Percentiles rank a stretch among this genome's conserved stretches.
These are phyloP conservation scores for Hymenoscyphus scutula DNA, from an alignment of 2,329 filamentous ascomycete genomes.

Conservation along the genomic window DNA sequence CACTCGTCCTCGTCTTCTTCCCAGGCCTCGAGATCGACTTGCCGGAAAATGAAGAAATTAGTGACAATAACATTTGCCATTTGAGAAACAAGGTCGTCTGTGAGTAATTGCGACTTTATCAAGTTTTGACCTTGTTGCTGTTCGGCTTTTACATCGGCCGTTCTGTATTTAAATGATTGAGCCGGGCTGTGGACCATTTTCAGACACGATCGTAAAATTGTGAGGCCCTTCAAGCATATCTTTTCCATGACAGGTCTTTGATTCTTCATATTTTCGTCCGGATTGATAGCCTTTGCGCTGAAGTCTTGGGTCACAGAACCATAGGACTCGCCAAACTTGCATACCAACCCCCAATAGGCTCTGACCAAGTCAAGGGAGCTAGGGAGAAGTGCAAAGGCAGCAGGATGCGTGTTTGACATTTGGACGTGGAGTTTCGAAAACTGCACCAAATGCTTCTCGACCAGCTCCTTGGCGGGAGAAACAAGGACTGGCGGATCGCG, in stretches of 20 bases:
- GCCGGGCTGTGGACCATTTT: constrained; percentile 80
- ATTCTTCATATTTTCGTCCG: constrained; percentile 46
- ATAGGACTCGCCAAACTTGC: constrained; percentile 73
- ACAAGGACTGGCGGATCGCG: constrained; percentile 53
- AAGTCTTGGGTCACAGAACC: constrained; percentile 44
- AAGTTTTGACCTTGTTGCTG: constrained; percentile 65
- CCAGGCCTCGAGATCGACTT: constrained; percentile 85
- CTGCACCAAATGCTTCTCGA: constrained; percentile 87
- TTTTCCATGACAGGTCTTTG: constrained; percentile 70
- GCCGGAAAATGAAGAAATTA: constrained; percentile 82
- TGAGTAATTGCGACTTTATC: constrained; percentile 73
- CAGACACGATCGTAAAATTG: constrained; percentile 78
- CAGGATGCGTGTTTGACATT: constrained; percentile 76
- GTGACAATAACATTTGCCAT: constrained; percentile 84
- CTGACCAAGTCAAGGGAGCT: constrained; percentile 73
- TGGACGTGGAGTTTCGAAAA: constrained; percentile 88
- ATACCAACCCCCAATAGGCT: constrained; percentile 82
- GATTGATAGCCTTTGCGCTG: constrained; percentile 44
- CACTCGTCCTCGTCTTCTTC: constrained; percentile 93
- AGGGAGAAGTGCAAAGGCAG: constrained; percentile 79
- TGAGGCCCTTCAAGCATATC: constrained; percentile 76
- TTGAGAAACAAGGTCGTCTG: constrained; percentile 71
- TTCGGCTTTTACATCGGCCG: constrained; percentile 71
- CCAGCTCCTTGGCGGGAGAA: constrained; percentile 52
- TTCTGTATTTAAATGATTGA: constrained; percentile 81